A percentile compares a stretch with the other conserved stretches of the same genome.
Conservation (phyloP, 495 filamentous ascomycete species). For the Delitschia confertaspora region DNA sequence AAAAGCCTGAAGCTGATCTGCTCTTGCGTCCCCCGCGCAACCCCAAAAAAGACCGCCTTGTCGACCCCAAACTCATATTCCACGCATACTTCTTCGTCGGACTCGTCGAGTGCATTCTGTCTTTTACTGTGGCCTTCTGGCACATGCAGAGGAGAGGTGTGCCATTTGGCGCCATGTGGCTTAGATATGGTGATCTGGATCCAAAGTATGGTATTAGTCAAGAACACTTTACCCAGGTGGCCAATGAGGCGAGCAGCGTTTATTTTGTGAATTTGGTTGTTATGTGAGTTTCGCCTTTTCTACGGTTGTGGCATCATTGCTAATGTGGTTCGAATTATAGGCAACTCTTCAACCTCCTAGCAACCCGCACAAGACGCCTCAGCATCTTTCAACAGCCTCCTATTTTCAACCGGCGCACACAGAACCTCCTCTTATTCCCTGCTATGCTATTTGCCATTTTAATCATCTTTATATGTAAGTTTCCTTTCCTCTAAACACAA, state of each 20-base stretch:
- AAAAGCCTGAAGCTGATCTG: slow-evolving; percentile 62
- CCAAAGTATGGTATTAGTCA: slow-evolving; percentile 10
- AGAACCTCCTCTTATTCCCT: slow-evolving; percentile 56
- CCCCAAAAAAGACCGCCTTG: slow-evolving; percentile 51
- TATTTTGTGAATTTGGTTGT: slow-evolving; percentile 69
- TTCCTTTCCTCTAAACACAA: neutral
- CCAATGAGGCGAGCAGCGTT: slow-evolving; percentile 54
- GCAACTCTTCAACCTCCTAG: slow-evolving; percentile 64
- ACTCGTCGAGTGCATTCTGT: slow-evolving; percentile 48
- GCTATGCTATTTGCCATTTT: slow-evolving; percentile 53
- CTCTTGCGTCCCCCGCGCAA: slow-evolving; percentile 52
- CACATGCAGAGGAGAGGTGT: slow-evolving; percentile 52
- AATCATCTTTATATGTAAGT: slow-evolving; percentile 34
- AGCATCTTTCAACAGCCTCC: slow-evolving; percentile 59
- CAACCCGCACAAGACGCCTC: slow-evolving; percentile 53
- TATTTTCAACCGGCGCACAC: slow-evolving; percentile 45
- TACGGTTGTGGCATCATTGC: neutral
- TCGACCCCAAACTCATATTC: slow-evolving; percentile 55
- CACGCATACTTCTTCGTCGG: slow-evolving; percentile 59
- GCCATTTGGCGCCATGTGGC: slow-evolving; percentile 49
- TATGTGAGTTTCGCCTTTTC: slow-evolving; percentile 39
- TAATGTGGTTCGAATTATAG: slow-evolving; percentile 27
- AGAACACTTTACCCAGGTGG: slow-evolving; percentile 35
- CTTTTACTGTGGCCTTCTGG: slow-evolving; percentile 60
- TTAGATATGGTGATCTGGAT: slow-evolving; percentile 44